Conservation (phyloP, 2,329 filamentous ascomycete species). For the Cryphonectria japonica region DNA sequence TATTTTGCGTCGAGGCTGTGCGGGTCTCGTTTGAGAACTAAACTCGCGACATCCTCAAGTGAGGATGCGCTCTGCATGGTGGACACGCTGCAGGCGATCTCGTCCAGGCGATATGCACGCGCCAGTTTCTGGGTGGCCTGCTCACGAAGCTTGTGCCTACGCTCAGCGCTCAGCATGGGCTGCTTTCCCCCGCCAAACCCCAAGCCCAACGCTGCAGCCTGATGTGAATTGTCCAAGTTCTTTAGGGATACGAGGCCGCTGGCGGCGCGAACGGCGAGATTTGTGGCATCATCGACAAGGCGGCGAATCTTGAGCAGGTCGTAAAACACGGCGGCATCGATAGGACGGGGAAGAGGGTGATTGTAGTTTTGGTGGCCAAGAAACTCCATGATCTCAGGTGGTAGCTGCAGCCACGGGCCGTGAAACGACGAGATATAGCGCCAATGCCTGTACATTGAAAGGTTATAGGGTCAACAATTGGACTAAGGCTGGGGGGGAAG, state of each 20-base stretch:
- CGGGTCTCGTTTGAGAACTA: constrained; percentile 73
- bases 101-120: constrained; percentile 78
- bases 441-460: constrained; percentile 67
- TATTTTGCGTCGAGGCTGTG: constrained; percentile 76
- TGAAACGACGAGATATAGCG: constrained; percentile 83
- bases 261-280: constrained; percentile 75
- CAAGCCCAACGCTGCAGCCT: constrained; percentile 51
- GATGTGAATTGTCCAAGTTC: constrained; percentile 57
- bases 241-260: constrained; percentile 71
- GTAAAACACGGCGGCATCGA: constrained; percentile 81
- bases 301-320: constrained; percentile 82
- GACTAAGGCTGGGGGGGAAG: not conserved
- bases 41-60: constrained; percentile 73
- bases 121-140: constrained; percentile 78
- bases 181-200: constrained; percentile 60
- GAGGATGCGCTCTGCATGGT: constrained; percentile 82
- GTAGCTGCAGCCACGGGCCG: constrained; percentile 81
- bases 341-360: constrained; percentile 72
- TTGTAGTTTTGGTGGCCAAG: constrained; percentile 81
- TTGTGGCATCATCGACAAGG: constrained; percentile 78
- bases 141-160: constrained; percentile 79
- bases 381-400: constrained; percentile 76
- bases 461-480: constrained; percentile 17
- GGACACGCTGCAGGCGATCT: constrained; percentile 81
- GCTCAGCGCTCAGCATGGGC: constrained; percentile 72